These are phyloP conservation scores for Rhizoclosmatium globosum DNA, from an alignment of 192 early-diverging fungal species.

Conservation along the genomic window DNA sequence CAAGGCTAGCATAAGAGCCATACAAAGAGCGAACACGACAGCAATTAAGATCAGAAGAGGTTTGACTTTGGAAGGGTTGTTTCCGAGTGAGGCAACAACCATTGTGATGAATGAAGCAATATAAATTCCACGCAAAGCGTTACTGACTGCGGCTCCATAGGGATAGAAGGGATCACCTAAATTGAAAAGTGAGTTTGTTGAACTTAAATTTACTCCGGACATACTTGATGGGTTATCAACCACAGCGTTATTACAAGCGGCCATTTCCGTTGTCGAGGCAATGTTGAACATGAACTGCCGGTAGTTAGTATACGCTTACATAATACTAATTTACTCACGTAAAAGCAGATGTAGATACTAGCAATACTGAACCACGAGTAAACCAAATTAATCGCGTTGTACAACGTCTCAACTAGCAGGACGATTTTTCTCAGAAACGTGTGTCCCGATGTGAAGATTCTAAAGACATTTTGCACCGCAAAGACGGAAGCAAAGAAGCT, in stretches of 20 bases:
- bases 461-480: slow-evolving; percentile 63
- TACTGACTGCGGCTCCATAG: slow-evolving; percentile 58
- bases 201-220: too few species aligned
- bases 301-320: neutral
- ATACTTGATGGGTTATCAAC: neutral
- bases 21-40: slow-evolving; percentile 82
- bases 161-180: slow-evolving; percentile 62
- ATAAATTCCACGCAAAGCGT: slow-evolving; percentile 45
- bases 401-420: slow-evolving; percentile 70
- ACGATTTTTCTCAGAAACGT: slow-evolving; percentile 56
- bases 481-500: slow-evolving; percentile 81
- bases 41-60: slow-evolving; percentile 74
- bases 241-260: neutral
- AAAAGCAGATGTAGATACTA: slow-evolving; percentile 66
- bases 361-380: slow-evolving; percentile 54
- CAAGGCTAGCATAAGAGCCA: slow-evolving; percentile 67
- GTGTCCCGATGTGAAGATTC: slow-evolving; percentile 67
- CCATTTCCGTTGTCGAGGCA: slow-evolving; percentile 7
- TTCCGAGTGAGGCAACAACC: slow-evolving; percentile 61
- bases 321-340: slow-evolving; percentile 21
- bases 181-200: too few species aligned
- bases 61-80: slow-evolving; percentile 63
- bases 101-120: slow-evolving; percentile 47
- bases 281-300: slow-evolving; percentile 44
- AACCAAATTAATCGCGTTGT: slow-evolving; percentile 72